Evolutionary conservation across 2,329 filamentous ascomycete species (phyloP), one percentile per base, ranked within the genome.

Genomic region (Colletotrichum nymphaeae): DNA sequence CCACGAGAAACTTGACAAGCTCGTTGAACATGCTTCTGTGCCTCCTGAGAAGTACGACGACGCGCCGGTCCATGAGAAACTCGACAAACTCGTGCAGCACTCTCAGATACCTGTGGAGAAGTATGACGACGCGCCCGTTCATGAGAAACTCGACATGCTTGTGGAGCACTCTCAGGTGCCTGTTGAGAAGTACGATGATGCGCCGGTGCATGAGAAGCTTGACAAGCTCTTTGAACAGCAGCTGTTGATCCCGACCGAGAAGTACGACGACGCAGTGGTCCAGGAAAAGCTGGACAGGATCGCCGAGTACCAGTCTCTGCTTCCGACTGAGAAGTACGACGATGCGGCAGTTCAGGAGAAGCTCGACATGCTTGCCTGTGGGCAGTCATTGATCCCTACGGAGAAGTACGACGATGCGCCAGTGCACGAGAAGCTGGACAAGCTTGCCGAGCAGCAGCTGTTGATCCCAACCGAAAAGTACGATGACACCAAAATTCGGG

Each of bases 91-190:
- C 8, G 64, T 62, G 6, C 67, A 69, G 32, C 56, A 63, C 32
- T 56, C 53, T 8, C 30, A 67, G 5, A 11, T 63, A 9, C 65
- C 70, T n/a, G 46, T 84, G 1, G 73, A 75, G 26, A 74, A 63
- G 62, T 76, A 74, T 35, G 74, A 79, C 24, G 77, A 79, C 59
- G 68, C 75, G 24, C 72, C 76, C 28, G 73, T 80, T 37, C 77
- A 90, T 75, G 86, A 89, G 71, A 89, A 88, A 79, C 89, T 92
- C 74, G 84, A 91, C 67, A 90, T 93, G 69, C 84, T 90, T 8
- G 57, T 62, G 19, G 67, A 67, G 32, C 56, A 66, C 35, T 52
- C 55, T 4, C 22, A 67, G 9, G 14, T 67, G 11, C 68, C 72
- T 5, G 26, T 84, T 1, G 74, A 76, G 22, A 75, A 64, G 64